Base-by-base conservation (phyloP, 106 monocot species). In the Apostasia ramifera region DNA sequence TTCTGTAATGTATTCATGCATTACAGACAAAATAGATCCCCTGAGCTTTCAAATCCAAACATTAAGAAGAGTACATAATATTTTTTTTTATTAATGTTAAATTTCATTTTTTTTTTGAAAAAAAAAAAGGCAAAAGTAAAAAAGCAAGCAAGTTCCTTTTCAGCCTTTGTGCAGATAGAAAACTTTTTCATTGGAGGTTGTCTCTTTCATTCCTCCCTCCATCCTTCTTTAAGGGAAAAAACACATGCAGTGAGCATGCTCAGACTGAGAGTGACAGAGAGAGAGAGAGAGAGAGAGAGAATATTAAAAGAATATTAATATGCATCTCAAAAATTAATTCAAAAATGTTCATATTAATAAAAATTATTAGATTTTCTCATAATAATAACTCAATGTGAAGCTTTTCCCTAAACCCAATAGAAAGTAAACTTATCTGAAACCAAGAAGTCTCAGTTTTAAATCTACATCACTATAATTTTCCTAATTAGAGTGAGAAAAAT, bases 121-220 rank as follows among this genome's bases (percentile, higher is more conserved):
- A 10, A 61, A 61, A 9, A 42, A 41, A 7, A 62, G 42, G 0
- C 12, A 62, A 0, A 44, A 62, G 44, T 6, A 3, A 62, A n/a
- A 62, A 62, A 62, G 13, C 42, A 44, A 62, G 44, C 62, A 62
- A 62, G 13, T 45, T 13, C 43, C 62, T 62, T 62, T 62, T 44
- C 62, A 62, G 62, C 13, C 62, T 62, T 62, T 62, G 62, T 44
- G 44, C 62, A 62, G 62, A 44, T 44, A 62, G 62, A 12, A 5
- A 62, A 62, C 62, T 62, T 62, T 62, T 62, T 42, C 62, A 44
- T 62, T 62, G 62, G 44, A 62, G 62, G 62, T 62, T 62, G 62
- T 62, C 62, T 62, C 62, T 62, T 62, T 62, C 62, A 62, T 62
- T 62, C 62, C 62, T 13, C 62, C 62, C 62, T 62, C 62, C 62